Evolutionary conservation across 108 stramenopile species (phyloP), one percentile per base, ranked within the genome.

Genomic region (Cyclotella atomus): DNA sequence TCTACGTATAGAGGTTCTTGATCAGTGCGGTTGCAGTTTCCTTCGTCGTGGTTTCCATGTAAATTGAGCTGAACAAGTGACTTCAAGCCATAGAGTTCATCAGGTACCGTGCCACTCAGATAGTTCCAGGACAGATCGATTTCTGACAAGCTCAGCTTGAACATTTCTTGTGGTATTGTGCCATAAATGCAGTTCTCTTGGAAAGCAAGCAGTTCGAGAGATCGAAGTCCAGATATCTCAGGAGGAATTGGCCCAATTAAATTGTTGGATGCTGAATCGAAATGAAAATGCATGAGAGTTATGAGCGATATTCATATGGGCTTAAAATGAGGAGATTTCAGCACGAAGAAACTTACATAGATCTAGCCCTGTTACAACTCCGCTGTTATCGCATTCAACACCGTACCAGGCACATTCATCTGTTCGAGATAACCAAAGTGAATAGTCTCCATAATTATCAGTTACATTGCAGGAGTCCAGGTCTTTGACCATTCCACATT

Each of bases 361-460:
- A 27, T 73, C 72, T 46, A 89, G 65, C 27, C 56, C 73, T 14
- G 23, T 10, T 12, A 88, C 82, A 47, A 67, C 56, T 7, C 80
- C 76, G n/a, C n/a, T n/a, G 16, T 84, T 47, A 34, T 81, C 45
- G 64, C 90, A 91, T 8, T 66, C 74, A 54, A 91, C 79, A 28
- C 88, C 88, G 47, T 68, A 77, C 90, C 90, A 91, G 16, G 43
- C 27, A 36, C 90, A 91, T 53, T 84, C 84, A 49, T 78, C 52
- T 28, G 43, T 35, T 25, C 36, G 54, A 15, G 64, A 81, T 74
- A 90, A 34, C 89, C 87, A 76, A 55, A 57, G 9, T 14, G 45
- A 32, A 33, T 49, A 57, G 5, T n/a, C n/a, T n/a, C 62, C 53
- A 17, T 47, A 32, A 62, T 24, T 7, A 20, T 62, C 8, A 33